Evolutionary conservation across 2,329 filamentous ascomycete species (phyloP).

Genomic region (Colletotrichum eremochloae): DNA sequence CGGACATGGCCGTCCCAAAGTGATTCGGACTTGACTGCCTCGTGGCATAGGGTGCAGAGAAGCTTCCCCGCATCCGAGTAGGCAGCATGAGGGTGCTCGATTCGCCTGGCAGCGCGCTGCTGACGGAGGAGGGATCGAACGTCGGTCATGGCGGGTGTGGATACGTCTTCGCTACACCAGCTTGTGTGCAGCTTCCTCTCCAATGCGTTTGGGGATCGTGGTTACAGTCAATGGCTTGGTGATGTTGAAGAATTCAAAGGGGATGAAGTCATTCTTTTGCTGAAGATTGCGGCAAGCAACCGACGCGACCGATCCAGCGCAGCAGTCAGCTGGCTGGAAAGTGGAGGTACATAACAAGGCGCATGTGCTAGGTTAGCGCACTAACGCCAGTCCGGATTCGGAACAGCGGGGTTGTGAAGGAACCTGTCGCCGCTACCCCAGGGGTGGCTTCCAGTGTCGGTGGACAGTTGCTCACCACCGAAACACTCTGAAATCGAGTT

Average conservation of each 20-base stretch:
- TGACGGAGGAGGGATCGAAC: conserved; percentile 83
- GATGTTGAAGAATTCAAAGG: conserved; percentile 13
- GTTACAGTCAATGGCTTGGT: conserved; percentile 32
- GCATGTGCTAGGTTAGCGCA: conserved; percentile 17
- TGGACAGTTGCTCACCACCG: background rate
- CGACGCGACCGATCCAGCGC: conserved; percentile 26
- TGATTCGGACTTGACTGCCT: conserved; percentile 73
- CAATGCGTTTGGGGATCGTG: background rate
- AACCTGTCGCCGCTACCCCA: conserved; percentile 15
- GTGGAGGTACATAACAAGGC: conserved; percentile 30
- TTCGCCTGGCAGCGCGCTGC: conserved; percentile 80
- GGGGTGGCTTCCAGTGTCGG: conserved; percentile 3
- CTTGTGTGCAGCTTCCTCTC: background rate
- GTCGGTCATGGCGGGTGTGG: conserved; percentile 73
- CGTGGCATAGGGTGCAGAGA: conserved; percentile 75
- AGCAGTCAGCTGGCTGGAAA: conserved; percentile 19
- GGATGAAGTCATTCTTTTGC: conserved; percentile 17
- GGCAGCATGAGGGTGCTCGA: conserved; percentile 76
- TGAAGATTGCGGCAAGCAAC: conserved; percentile 19
- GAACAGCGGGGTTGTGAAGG: conserved; percentile 5
- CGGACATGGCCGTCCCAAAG: conserved; percentile 76
- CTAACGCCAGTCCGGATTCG: conserved; percentile 5
- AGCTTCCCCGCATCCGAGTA: conserved; percentile 79
- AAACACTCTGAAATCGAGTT: background rate
- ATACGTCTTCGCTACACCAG: conserved; percentile 18